phyloP scores from a whole-genome alignment of 805 yeast species.

The Vanderwaltozyma tropicalis region DNA sequence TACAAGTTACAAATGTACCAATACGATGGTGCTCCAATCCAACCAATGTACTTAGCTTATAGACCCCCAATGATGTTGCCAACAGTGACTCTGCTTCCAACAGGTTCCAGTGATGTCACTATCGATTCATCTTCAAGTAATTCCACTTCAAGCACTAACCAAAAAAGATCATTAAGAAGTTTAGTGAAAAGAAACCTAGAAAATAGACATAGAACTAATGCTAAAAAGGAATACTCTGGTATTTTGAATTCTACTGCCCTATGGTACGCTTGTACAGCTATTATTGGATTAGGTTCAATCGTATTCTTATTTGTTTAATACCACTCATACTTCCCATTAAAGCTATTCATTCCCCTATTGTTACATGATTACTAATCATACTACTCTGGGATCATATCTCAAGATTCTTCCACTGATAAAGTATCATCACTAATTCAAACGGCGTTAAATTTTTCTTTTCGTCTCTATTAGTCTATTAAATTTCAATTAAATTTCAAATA shows the following conservation, averaged over 20 bases:
- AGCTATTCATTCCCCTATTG: too few species aligned
- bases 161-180: constrained; percentile 30
- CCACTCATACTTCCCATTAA: background rate
- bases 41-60: constrained; percentile 86
- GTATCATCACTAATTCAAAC: too few species aligned
- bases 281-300: constrained; percentile 23
- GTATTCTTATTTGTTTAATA: constrained; percentile 15
- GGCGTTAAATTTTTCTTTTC: too few species aligned
- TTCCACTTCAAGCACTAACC: constrained; percentile 19
- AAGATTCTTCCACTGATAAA: too few species aligned
- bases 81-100: constrained; percentile 82
- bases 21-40: constrained; percentile 69
- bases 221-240: constrained; percentile 26
- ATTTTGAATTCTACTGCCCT: constrained; percentile 11
- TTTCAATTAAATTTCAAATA: too few species aligned
- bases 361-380: too few species aligned
- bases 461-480: too few species aligned
- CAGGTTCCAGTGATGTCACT: constrained; percentile 27
- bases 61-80: constrained; percentile 96
- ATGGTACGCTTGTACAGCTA: constrained; percentile 20
- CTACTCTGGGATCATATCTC: too few species aligned
- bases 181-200: constrained; percentile 65
- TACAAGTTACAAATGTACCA: constrained; percentile 63
- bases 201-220: constrained; percentile 70
- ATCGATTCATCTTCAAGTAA: constrained; percentile 15